Percentiles rank a stretch among this genome's conserved stretches.
Conservation (phyloP, 176 grass and related monocot species). For the Aegilops bicornis region DNA sequence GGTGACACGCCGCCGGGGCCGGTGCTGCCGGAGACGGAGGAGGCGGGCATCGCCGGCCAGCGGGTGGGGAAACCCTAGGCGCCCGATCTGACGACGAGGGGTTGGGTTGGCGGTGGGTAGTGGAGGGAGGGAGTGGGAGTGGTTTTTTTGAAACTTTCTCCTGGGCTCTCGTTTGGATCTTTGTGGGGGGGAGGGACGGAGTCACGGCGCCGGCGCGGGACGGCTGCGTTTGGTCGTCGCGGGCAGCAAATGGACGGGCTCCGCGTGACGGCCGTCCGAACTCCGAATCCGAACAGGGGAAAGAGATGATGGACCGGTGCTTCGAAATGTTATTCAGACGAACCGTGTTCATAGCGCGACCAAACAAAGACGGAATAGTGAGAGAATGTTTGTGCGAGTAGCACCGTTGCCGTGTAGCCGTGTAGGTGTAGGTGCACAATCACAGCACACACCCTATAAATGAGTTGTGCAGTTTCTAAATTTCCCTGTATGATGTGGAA, state of each 20-base stretch:
- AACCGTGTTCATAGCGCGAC: too few relatives aligned
- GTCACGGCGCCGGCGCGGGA: conserved; percentile 12
- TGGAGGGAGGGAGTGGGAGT: conserved; percentile 35
- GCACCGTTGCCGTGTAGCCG: too few relatives aligned
- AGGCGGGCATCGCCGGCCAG: conserved; percentile 50
- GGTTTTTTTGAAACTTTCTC: conserved; percentile 39
- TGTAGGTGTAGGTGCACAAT: too few relatives aligned
- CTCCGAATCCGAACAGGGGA: not conserved
- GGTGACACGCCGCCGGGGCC: conserved; percentile 62
- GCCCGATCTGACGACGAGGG: conserved; percentile 26
- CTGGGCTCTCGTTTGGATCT: conserved; percentile 5
- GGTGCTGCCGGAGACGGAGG: conserved; percentile 55
- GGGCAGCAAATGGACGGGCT: not conserved
- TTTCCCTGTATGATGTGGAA: too few relatives aligned
- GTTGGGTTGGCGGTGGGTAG: conserved; percentile 7
- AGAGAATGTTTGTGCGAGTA: too few relatives aligned
- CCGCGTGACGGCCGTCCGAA: not conserved
- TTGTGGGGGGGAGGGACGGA: not conserved
- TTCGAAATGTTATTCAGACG: not conserved
- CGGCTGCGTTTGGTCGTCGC: conserved; percentile 12
- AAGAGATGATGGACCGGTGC: not conserved
- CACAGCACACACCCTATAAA: too few relatives aligned
- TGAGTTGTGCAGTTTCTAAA: too few relatives aligned
- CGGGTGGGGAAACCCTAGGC: conserved; percentile 34
- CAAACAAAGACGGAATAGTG: too few relatives aligned